Base-by-base conservation (phyloP, 1,139 yeast genomes). In the Candida frijolesensis region DNA sequence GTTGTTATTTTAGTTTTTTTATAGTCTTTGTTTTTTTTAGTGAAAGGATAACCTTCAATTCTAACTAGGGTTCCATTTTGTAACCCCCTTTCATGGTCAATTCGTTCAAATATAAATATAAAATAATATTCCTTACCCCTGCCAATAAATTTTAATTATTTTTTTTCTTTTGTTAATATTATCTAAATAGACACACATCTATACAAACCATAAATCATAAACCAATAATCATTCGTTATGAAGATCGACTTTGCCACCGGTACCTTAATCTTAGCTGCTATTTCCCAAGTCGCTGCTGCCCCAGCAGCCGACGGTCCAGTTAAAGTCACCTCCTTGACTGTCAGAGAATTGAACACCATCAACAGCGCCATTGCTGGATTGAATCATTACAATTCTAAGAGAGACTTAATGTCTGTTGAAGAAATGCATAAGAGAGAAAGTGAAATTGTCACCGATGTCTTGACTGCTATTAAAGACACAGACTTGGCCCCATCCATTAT, bases 371-470 rank as follows among this genome's bases (percentile, higher is more conserved):
- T 73, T 55, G 66, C 67, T 37, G 54, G 59, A 45, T 62, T 75
- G 55, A 57, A 74, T 42, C 62, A 61, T 15, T 66, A 60, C 58
- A 57, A 54, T 44, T 54, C 58, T 15, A 72, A 72, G 60, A 72
- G 76, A 65, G 65, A 63, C 42, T 44, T 58, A 11, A 59, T 64
- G 54, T 49, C 67, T 12, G 56, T 54, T 7, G 57, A 50, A 4
- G 73, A 71, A 50, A 56, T 73, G 22, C 61, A 62, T 11, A 65
- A 67, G 50, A 73, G 80, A 71, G 80, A 74, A 56, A 61, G 61
- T 51, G 68, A 68, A 48, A 74, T 74, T 57, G 78, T 76, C 46
- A 76, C 80, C 46, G 72, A 74, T 54, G 70, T 76, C 40, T 74
- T 76, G 60, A 61, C 66, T 25, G 72, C 73, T 47, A 68, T 76